Base-by-base conservation (phyloP, 495 filamentous ascomycete genomes). In the Penicillium malachiteum region DNA sequence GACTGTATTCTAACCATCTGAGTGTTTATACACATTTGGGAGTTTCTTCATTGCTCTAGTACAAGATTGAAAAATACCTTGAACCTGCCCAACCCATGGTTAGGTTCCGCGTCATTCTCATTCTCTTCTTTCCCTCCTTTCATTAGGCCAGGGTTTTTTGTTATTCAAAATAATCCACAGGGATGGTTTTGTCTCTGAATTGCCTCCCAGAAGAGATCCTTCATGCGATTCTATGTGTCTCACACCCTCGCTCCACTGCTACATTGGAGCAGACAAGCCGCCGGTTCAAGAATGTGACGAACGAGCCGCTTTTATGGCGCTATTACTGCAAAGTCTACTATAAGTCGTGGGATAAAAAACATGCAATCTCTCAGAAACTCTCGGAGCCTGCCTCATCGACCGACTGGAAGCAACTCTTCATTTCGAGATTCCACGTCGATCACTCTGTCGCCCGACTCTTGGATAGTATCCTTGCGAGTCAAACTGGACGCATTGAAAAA, bases 251-350 rank as follows among this genome's bases (percentile, higher is more conserved):
- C 17, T 69, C 68, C 21, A 67, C 62, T 49, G 63, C 75, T 26
- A 63, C 73, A 13, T 50, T 92, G 50, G 81, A 87, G 58, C 69
- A 71, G 32, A 79, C 87, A 11, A 89, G 84, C 48, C 83, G 77
- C 48, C 81, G 83, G 47, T 85, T 92, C 63, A 71, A 83, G 58
- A 71, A 77, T 48, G 72, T 93, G 37, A 81, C 82, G 18, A 82
- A 84, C 52, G 86, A 90, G 52, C 82, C 87, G 21, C 69, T 92
- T 12, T 72, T 96, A 55, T 97, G 93, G 92, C 86, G 85, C 48
- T 69, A 80, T 63, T 84, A 92, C 65, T 98, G 94, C 67, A 65
- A 67, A 32, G 69, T 64, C 14, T 67, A 78, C 12, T 96, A 88
- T 69, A 78, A 69, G 44, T 89, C 82, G 64, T 98, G 94, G 94